These are phyloP conservation scores for Paxillus involutus DNA, from an alignment of 768 basidiomycete genomes.

Conservation along the genomic window DNA sequence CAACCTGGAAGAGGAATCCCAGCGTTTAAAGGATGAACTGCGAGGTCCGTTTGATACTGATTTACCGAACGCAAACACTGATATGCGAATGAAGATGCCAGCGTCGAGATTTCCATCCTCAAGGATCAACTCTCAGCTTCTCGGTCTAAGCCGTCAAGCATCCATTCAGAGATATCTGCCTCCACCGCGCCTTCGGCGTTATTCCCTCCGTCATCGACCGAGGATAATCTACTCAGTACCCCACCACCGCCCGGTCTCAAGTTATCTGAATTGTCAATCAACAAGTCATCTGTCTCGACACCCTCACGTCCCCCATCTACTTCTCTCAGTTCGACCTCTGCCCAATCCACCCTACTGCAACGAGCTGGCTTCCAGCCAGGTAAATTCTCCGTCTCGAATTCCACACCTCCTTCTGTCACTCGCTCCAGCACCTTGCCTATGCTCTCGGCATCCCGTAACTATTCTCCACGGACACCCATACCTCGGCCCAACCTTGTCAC, in stretches of 20 bases:
- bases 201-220: slow-evolving; percentile 35
- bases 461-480: slow-evolving; percentile 44
- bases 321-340: slow-evolving; percentile 33
- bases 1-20: slow-evolving; percentile 84
- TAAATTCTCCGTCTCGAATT: slow-evolving; percentile 39
- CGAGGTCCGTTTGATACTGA: slow-evolving; percentile 64
- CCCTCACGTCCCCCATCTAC: slow-evolving; percentile 32
- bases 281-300: slow-evolving; percentile 39
- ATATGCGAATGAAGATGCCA: slow-evolving; percentile 60
- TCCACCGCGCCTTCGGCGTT: slow-evolving; percentile 32
- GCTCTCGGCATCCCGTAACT: slow-evolving; percentile 45
- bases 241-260: slow-evolving; percentile 61
- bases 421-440: slow-evolving; percentile 61
- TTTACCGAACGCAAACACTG: slow-evolving; percentile 1
- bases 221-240: slow-evolving; percentile 60
- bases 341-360: slow-evolving; percentile 49
- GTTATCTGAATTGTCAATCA: slow-evolving; percentile 53
- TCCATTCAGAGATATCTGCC: slow-evolving; percentile 26
- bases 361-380: slow-evolving; percentile 49
- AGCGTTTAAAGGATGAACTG: slow-evolving; percentile 89
- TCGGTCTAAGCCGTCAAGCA: slow-evolving; percentile 30
- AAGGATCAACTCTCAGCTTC: slow-evolving; percentile 65
- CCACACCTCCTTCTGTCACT: slow-evolving; percentile 48
- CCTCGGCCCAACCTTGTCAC: slow-evolving; percentile 39
- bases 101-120: slow-evolving; percentile 79